These are phyloP conservation scores for Filobasidium floriforme DNA, from an alignment of 768 basidiomycete genomes.

Conservation along the genomic window DNA sequence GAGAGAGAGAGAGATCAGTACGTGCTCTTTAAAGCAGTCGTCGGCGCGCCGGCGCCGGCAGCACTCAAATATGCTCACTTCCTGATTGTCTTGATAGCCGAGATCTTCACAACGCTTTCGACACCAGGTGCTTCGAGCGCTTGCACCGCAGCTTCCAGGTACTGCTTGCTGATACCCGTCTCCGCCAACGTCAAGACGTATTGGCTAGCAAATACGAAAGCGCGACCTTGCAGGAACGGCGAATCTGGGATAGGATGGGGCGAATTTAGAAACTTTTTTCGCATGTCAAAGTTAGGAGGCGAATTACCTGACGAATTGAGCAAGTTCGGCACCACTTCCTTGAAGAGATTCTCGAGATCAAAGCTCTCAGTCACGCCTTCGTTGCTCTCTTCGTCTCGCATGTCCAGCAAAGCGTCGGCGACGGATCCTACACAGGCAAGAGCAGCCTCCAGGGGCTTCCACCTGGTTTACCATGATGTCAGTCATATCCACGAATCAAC, in stretches of 20 bases:
- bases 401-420: constrained; percentile 65
- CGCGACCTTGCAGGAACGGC: constrained; percentile 90
- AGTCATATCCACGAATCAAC: too few species aligned
- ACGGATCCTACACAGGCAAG: constrained; percentile 75
- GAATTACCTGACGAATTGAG: constrained; percentile 62
- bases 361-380: constrained; percentile 60
- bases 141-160: constrained; percentile 75
- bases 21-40: neutral
- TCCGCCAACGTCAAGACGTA: constrained; percentile 61
- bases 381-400: constrained; percentile 66
- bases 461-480: constrained; percentile 52
- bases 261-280: neutral
- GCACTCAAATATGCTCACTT: constrained; percentile 57
- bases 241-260: constrained; percentile 52
- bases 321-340: constrained; percentile 69
- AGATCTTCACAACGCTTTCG: constrained; percentile 81
- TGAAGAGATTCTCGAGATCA: constrained; percentile 68
- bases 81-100: constrained; percentile 84
- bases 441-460: constrained; percentile 81
- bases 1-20: neutral
- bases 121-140: constrained; percentile 68
- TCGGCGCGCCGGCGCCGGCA: too few species aligned
- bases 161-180: constrained; percentile 61
- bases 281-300: neutral
- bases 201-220: constrained; percentile 88